Conservation (phyloP, 2,329 filamentous ascomycete species). For the Metarhizium sp. region DNA sequence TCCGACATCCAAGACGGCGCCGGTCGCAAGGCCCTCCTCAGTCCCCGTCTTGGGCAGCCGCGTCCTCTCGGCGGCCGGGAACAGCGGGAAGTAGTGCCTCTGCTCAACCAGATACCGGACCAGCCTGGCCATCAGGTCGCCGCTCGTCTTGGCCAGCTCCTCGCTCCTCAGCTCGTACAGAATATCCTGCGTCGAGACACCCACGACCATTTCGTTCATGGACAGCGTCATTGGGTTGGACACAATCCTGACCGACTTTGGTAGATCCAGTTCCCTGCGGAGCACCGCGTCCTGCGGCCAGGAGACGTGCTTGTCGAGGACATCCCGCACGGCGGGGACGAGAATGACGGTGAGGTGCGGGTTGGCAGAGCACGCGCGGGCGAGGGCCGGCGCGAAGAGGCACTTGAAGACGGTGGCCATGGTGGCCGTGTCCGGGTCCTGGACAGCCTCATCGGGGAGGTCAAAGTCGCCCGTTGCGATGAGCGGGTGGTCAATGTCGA, state of each 20-base stretch:
- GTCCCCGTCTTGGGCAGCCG: conserved; percentile 57
- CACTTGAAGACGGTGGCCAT: conserved; percentile 76
- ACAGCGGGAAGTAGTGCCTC: conserved; percentile 82
- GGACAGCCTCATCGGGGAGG: conserved; percentile 54
- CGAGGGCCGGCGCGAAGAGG: conserved; percentile 65
- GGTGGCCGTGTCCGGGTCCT: conserved; percentile 70
- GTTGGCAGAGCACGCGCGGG: conserved; percentile 58
- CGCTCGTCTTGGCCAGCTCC: conserved; percentile 38
- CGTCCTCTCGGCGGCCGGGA: conserved; percentile 65
- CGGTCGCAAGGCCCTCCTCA: conserved; percentile 51
- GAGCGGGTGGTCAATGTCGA: conserved; percentile 85
- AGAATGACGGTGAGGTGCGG: conserved; percentile 75
- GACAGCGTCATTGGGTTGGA: conserved; percentile 86
- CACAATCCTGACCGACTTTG: conserved; percentile 66
- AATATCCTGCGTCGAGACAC: conserved; percentile 74
- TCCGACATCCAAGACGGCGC: conserved; percentile 70
- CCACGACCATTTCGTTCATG: conserved; percentile 78
- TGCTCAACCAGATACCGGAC: conserved; percentile 78
- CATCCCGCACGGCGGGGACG: conserved; percentile 73
- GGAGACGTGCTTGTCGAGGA: conserved; percentile 71
- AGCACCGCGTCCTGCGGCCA: conserved; percentile 64
- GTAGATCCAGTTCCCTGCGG: conserved; percentile 65
- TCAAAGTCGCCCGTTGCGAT: conserved; percentile 75
- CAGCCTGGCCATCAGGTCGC: conserved; percentile 60
- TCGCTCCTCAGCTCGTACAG: conserved; percentile 73